Percentiles rank a stretch among this genome's conserved stretches.
Conservation (phyloP, 2,329 filamentous ascomycete genomes). For the Dothiorella sarmentorum region DNA sequence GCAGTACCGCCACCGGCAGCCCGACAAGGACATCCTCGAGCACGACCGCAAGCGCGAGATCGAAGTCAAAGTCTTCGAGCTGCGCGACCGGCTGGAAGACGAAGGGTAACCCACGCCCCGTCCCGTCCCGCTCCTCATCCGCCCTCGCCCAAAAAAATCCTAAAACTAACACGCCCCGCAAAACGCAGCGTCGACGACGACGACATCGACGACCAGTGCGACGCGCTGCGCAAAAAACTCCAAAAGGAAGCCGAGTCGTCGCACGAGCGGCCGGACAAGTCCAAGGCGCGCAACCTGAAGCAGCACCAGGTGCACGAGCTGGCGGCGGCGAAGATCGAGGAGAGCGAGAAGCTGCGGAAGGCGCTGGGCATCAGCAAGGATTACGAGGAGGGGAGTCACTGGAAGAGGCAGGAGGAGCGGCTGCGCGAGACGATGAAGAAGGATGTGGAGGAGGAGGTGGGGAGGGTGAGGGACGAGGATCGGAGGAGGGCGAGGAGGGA, state of each 20-base stretch:
- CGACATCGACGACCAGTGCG: constrained; percentile 78
- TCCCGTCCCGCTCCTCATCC: neutral
- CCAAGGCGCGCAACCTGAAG: constrained; percentile 63
- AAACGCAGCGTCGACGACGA: constrained; percentile 75
- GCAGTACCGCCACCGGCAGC: constrained; percentile 75
- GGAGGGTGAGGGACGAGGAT: constrained; percentile 9
- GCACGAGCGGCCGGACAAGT: constrained; percentile 31
- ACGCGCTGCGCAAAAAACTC: constrained; percentile 63
- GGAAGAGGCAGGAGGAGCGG: constrained; percentile 78
- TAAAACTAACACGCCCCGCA: no score
- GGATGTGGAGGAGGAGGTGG: constrained; percentile 35
- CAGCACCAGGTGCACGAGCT: constrained; percentile 93
- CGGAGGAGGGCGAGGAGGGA: neutral
- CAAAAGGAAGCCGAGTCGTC: constrained; percentile 45
- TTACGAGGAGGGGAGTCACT: constrained; percentile 82
- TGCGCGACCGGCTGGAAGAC: constrained; percentile 88
- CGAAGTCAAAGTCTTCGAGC: constrained; percentile 88
- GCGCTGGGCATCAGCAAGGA: constrained; percentile 84
- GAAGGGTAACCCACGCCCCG: constrained; percentile 59
- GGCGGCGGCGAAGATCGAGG: constrained; percentile 91
- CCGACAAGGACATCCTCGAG: constrained; percentile 88
- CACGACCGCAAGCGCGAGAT: constrained; percentile 89
- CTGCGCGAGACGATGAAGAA: constrained; percentile 44
- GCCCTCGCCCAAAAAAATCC: no score
- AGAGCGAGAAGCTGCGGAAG: constrained; percentile 82